Evolutionary conservation across 345 rosid species (phyloP).

Genomic region (Pugionium dolabratum): DNA sequence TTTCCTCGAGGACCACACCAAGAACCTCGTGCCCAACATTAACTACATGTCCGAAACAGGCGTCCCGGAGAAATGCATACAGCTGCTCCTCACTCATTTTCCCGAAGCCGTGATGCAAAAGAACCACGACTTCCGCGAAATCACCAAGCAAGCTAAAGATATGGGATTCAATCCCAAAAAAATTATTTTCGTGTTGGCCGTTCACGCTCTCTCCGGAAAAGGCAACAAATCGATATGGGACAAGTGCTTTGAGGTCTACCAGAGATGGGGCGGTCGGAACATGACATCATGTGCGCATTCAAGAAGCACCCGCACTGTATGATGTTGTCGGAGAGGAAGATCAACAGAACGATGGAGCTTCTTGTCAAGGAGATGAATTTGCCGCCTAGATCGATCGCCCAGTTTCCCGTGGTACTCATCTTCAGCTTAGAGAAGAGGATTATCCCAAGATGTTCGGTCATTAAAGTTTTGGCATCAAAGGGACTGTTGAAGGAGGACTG

Average conservation of each 20-base stretch:
- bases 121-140: slow-evolving; percentile 37
- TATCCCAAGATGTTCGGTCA: slow-evolving; percentile 51
- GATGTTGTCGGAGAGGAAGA: slow-evolving; percentile 54
- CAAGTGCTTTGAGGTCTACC: slow-evolving; percentile 47
- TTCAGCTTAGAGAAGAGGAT: slow-evolving; percentile 59
- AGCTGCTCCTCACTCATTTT: slow-evolving; percentile 49
- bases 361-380: slow-evolving; percentile 50
- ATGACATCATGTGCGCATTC: slow-evolving; percentile 49
- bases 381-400: slow-evolving; percentile 41
- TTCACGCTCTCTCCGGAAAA: slow-evolving; percentile 48
- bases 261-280: slow-evolving; percentile 59
- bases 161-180: slow-evolving; percentile 57
- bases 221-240: slow-evolving; percentile 49
- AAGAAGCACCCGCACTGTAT: slow-evolving; percentile 55
- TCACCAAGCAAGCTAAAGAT: slow-evolving; percentile 43
- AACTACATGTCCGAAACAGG: slow-evolving; percentile 38
- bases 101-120: slow-evolving; percentile 54
- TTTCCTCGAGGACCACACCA: slow-evolving; percentile 45
- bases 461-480: slow-evolving; percentile 43
- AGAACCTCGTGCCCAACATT: slow-evolving; percentile 49
- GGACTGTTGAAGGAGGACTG: slow-evolving; percentile 49
- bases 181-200: slow-evolving; percentile 49
- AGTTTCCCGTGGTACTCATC: slow-evolving; percentile 44
- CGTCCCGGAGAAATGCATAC: slow-evolving; percentile 43
- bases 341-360: slow-evolving; percentile 49